Percentiles rank a stretch among this genome's conserved stretches.
These are phyloP conservation scores for Dryadomyces quercus-mongolicae DNA, from an alignment of 2,329 filamentous ascomycete genomes.

Conservation along the genomic window DNA sequence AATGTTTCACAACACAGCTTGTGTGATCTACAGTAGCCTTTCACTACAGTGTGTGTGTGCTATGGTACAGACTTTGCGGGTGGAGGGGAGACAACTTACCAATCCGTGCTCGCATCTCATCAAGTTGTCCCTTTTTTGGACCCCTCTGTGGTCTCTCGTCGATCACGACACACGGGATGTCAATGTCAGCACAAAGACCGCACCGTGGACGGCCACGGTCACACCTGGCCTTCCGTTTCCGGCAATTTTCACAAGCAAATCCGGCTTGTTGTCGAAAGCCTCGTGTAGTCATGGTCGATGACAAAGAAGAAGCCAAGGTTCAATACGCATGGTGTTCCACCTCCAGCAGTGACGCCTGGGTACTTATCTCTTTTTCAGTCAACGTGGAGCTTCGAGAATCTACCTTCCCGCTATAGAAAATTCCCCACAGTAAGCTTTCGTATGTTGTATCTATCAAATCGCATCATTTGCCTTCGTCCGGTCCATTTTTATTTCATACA, in stretches of 20 bases:
- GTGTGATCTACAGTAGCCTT: neutral
- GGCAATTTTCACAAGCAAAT: neutral
- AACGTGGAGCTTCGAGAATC: too few relatives aligned
- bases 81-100: neutral
- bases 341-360: too few relatives aligned
- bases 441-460: too few relatives aligned
- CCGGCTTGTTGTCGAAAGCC: neutral
- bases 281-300: neutral
- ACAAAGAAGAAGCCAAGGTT: too few relatives aligned
- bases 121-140: neutral
- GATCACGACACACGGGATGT: neutral
- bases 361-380: too few relatives aligned
- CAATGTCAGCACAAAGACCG: neutral
- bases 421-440: too few relatives aligned
- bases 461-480: too few relatives aligned
- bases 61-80: too few relatives aligned
- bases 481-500: too few relatives aligned
- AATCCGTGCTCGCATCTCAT: neutral
- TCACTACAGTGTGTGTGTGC: neutral
- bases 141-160: neutral
- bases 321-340: too few relatives aligned
- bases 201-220: neutral
- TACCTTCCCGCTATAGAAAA: too few relatives aligned
- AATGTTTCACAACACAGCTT: neutral
- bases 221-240: neutral